Base-by-base conservation (phyloP, 306 rosid genomes). In the Prinsepia uniflora region DNA sequence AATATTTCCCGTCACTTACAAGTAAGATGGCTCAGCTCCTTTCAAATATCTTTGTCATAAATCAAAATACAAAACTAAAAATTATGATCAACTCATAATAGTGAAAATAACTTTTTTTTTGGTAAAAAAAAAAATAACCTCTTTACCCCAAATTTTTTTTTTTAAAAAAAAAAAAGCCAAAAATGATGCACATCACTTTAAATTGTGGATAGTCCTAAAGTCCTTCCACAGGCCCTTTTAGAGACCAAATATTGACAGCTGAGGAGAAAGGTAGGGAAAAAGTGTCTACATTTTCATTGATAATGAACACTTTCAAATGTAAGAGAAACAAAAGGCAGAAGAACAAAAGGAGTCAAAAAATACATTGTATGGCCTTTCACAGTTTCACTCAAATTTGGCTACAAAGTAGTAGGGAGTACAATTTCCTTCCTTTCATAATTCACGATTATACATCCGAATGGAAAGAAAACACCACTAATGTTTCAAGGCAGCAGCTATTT, bases 401-500 rank as follows among this genome's bases (percentile, higher is more conserved):
- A 45, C 57, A 55, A 57, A 66, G 65, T 57, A 15, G 36, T 43
- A 2, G 11, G 20, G 52, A 47, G 18, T 36, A 53, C 36, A 30
- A 3, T 30, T 30, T 56, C n/a, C 66, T 30, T 56, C n/a, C 66
- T 19, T 14, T 66, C 1, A 30, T 40, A 8, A 52, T 13, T 42
- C 44, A 58, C 46, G 48, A 41, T 53, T 53, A 46, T 36, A 53
- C 43, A 64, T 45, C 20, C 63, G 15, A 24, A 39, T 14, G 34
- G 53, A 42, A 36, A 19, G 20, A 63, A 24, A 62, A 63, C 57
- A 69, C 78, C 78, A 36, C 65, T 68, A 71, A 66, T 89, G 80
- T 81, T 79, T 83, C 72, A 91, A 69, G 46, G 91, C 89, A 63
- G 89, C 91, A 2, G 88, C 91, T 65, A 95, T 80, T 81, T 91